Base-by-base conservation (phyloP, 768 basidiomycete species). In the Lactifluus pinguis region DNA sequence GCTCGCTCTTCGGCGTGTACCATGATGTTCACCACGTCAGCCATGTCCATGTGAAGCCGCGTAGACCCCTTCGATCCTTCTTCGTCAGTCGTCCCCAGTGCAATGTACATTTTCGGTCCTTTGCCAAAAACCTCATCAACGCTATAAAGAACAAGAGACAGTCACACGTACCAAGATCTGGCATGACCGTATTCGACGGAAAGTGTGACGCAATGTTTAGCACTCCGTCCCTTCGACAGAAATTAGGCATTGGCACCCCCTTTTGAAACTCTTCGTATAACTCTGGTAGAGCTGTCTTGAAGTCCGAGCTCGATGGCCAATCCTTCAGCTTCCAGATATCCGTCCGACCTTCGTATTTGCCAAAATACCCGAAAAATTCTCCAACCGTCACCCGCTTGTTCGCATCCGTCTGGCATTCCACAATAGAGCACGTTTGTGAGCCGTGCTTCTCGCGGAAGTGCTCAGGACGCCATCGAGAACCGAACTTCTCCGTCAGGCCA, bases 141-240 rank as follows among this genome's bases (percentile, higher is more conserved):
- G 17, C 29, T 14, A 13, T 15, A 32, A 21, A 53, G 19, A 14
- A 41, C 10, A 54, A 39, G 13, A 25, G 25, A 25, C 39, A 49
- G 9, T 10, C 8, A 19, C 50, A 71, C 81, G 50, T 67, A 89
- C 88, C 85, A 13, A 93, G 78, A 69, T 93, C 93, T 17, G 91
- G 91, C 32, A 81, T 83, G 56, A 92, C 73, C 0, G 85, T 83
- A 66, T 91, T 91, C 13, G 76, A 73, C 1, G 92, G 92, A 69
- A 93, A 93, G 74, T 97, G 92, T 1, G 92, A 87, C 6, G 90
- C 87, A 34, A 98, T 79, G 65, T 98, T 98, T 56, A 87, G 76
- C 2, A 85, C 84, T 5, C 95, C 95, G 68, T 98, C 93, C 38
- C 89, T 83, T 53, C 93, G 79, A n/a, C 92, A 90, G 71, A 89